These are phyloP conservation scores for Peribolospora baueri DNA, from an alignment of 768 basidiomycete genomes.

Conservation along the genomic window DNA sequence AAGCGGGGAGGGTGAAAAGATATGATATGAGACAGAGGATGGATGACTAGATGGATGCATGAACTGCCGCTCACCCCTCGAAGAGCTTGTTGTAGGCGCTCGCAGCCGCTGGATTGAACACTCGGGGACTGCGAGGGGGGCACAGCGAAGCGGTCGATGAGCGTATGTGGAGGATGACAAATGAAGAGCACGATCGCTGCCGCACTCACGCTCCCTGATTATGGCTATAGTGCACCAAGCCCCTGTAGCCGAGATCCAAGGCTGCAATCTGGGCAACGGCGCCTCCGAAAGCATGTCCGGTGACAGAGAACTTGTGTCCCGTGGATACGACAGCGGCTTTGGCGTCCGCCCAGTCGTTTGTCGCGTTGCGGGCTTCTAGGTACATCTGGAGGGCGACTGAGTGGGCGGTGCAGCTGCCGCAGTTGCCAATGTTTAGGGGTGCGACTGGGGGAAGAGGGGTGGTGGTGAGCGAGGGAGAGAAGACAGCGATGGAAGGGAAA, in stretches of 20 bases:
- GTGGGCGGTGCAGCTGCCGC: slow-evolving; percentile 11
- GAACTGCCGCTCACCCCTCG: slow-evolving; percentile 6
- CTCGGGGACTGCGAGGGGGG: slow-evolving; percentile 8
- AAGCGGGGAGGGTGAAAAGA: no score
- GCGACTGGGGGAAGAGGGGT: background rate
- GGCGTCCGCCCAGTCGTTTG: slow-evolving; percentile 9
- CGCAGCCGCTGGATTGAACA: slow-evolving; percentile 11
- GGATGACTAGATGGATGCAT: background rate
- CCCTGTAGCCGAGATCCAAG: slow-evolving; percentile 11
- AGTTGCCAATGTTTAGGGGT: slow-evolving; percentile 5
- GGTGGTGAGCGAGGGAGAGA: no score
- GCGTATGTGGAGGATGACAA: background rate
- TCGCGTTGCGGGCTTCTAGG: slow-evolving; percentile 11
- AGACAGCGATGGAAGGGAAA: background rate
- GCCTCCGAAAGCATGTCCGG: slow-evolving; percentile 12
- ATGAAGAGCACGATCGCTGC: background rate
- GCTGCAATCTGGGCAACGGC: slow-evolving; percentile 13
- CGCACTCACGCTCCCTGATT: background rate
- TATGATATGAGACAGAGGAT: no score
- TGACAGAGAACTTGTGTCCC: slow-evolving; percentile 11
- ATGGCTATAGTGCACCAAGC: slow-evolving; percentile 4
- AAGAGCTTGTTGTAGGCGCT: slow-evolving; percentile 11
- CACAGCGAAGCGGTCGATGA: background rate
- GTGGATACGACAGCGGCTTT: slow-evolving; percentile 7
- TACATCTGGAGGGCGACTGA: slow-evolving; percentile 9